A percentile compares a stretch with the other conserved stretches of the same genome.
These are phyloP conservation scores for Medicago truncatula DNA, from an alignment of 306 rosid genomes.

Conservation along the genomic window DNA sequence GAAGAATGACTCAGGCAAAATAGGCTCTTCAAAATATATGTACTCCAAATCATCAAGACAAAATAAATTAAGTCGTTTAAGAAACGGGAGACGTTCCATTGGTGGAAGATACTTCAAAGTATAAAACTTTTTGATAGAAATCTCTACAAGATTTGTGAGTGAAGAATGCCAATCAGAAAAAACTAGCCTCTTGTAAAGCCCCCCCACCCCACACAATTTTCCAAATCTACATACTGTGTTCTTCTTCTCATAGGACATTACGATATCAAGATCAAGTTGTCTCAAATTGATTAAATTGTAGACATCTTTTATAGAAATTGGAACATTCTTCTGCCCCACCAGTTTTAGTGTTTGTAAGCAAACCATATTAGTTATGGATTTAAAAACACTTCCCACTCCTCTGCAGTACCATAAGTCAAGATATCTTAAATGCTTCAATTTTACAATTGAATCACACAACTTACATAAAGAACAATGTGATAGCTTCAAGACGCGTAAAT, in stretches of 20 bases:
- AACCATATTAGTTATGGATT: background rate
- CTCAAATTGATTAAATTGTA: background rate
- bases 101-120: slow-evolving; percentile 1
- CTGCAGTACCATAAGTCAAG: background rate
- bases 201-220: background rate
- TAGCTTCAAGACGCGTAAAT: background rate
- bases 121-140: too few species aligned
- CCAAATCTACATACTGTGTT: slow-evolving; percentile 9
- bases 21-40: background rate
- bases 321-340: rapidly evolving
- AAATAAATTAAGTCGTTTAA: background rate
- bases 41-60: background rate
- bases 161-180: background rate
- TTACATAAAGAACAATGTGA: background rate
- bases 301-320: background rate
- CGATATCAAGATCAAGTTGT: too few species aligned
- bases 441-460: background rate
- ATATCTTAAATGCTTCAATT: background rate
- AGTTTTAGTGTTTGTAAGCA: background rate
- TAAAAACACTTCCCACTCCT: too few species aligned
- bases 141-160: background rate
- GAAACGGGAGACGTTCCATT: slow-evolving; percentile 18
- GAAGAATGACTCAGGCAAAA: background rate
- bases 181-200: too few species aligned
- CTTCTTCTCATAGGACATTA: too few species aligned